These are phyloP conservation scores for Lentinula aciculospora DNA, from an alignment of 768 basidiomycete genomes.

Conservation along the genomic window DNA sequence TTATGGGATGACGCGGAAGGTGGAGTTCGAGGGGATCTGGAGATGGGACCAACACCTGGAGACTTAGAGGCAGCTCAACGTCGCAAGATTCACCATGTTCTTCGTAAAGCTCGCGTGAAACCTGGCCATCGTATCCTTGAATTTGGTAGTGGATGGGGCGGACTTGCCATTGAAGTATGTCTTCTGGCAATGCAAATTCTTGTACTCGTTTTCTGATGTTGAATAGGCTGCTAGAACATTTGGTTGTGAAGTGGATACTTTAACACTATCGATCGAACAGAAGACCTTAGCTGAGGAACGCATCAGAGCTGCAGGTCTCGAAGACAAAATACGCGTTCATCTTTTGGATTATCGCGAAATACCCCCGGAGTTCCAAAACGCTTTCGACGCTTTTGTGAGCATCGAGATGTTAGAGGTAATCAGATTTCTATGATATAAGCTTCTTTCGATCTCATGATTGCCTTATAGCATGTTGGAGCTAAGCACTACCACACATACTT, in stretches of 20 bases:
- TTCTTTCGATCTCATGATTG: not conserved
- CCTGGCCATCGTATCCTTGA: slow-evolving; percentile 81
- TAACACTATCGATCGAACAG: slow-evolving; percentile 86
- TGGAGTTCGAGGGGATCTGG: slow-evolving; percentile 70
- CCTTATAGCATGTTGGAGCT: slow-evolving; percentile 42
- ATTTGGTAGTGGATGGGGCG: slow-evolving; percentile 94
- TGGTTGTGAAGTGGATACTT: slow-evolving; percentile 84
- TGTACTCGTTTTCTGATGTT: not conserved
- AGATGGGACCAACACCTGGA: slow-evolving; percentile 45
- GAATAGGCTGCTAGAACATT: slow-evolving; percentile 57
- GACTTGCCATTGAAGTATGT: slow-evolving; percentile 76
- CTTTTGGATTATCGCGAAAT: slow-evolving; percentile 89
- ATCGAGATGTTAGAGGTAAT: slow-evolving; percentile 77
- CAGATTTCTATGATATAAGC: not conserved
- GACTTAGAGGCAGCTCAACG: slow-evolving; percentile 80
- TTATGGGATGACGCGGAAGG: slow-evolving; percentile 79
- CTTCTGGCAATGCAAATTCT: slow-evolving; percentile 1
- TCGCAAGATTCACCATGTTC: slow-evolving; percentile 80
- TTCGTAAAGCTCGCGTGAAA: slow-evolving; percentile 68
- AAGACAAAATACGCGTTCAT: slow-evolving; percentile 74
- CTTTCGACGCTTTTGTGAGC: slow-evolving; percentile 74
- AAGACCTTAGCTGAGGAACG: slow-evolving; percentile 84
- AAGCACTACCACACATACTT: slow-evolving; percentile 68
- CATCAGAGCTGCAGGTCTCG: slow-evolving; percentile 64
- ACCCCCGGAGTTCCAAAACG: slow-evolving; percentile 73